Percentiles rank a stretch among this genome's conserved stretches.
Conservation (phyloP, 176 grass and related monocot species). For the Ensete glaucum region DNA sequence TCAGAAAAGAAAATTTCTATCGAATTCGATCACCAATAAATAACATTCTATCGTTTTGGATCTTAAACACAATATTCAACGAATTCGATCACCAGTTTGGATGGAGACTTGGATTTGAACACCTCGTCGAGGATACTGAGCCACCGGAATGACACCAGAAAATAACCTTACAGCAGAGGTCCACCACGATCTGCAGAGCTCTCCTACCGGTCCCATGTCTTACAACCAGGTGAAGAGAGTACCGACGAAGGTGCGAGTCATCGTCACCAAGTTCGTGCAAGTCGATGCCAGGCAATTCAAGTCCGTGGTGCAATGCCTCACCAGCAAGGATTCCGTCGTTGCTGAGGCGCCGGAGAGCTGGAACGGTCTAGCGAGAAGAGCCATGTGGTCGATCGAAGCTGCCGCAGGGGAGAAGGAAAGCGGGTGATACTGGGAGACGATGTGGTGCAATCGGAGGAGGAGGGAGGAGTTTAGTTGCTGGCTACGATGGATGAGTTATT, state of each 20-base stretch:
- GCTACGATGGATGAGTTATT: background rate
- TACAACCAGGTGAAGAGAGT: background rate
- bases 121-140: too few species aligned
- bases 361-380: too few species aligned
- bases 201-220: background rate
- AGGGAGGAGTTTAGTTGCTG: background rate
- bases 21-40: too few species aligned
- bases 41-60: too few species aligned
- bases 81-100: too few species aligned
- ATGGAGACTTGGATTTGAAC: too few species aligned
- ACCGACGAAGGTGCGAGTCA: constrained; percentile 25
- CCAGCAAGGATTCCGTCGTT: constrained; percentile 4
- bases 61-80: too few species aligned
- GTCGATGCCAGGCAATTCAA: constrained; percentile 36
- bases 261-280: constrained; percentile 47
- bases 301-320: constrained; percentile 50
- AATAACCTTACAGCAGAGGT: too few species aligned
- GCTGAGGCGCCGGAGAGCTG: background rate
- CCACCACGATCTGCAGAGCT: too few species aligned
- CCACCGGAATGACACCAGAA: too few species aligned
- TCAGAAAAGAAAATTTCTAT: too few species aligned
- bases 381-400: background rate
- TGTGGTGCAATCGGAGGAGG: background rate
- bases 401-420: background rate
- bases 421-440: too few species aligned